Base-by-base conservation (phyloP, 2,329 filamentous ascomycete genomes). In the Emydomyces testavorans region DNA sequence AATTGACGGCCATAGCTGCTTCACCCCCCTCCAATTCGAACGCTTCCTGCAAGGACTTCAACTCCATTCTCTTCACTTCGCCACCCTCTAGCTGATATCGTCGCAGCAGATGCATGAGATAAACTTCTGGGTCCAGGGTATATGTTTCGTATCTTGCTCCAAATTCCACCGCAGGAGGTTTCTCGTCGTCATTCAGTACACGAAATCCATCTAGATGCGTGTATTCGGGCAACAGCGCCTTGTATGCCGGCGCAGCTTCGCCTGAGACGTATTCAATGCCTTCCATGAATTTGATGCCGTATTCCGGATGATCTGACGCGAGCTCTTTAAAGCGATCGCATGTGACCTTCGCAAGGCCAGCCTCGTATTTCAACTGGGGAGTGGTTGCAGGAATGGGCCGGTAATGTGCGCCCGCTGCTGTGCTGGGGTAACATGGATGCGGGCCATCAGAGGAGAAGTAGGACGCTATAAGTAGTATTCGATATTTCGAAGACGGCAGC, bases 351-450 rank as follows among this genome's bases (percentile, higher is more conserved):
- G 64, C 67, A 56, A 70, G 63, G 11, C 53, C 31, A 23, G 61
- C 59, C 56, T 72, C 67, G 5, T 58, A 53, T 31, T 59, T 46
- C 24, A 59, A 50, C 54, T 69, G 63, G 21, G 68, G 54, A 1
- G 61, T 60, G 18, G 59, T 56, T 6, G 62, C 65, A 1, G 68
- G 69, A 2, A 71, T 63, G 0, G 70, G 70, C 1, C 70, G 65
- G 52, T 69, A 71, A 55, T 73, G 70, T 1, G 68, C 70, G 20
- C 70, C 70, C 1, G 69, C 69, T 64, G 67, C 70, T 24, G 66
- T 65, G 1, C 68, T 71, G 34, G 70, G 62, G 55, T 72, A 73
- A 13, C 67, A 69, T 6, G 63, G 61, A 38, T 61, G 54, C 42
- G 32, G 49, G n/a, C 48, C 48, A 46, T 58, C 54, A 13, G 58